Evolutionary conservation across 345 rosid species (phyloP), one percentile per base, ranked within the genome.

Genomic region (Geranium brycei): DNA sequence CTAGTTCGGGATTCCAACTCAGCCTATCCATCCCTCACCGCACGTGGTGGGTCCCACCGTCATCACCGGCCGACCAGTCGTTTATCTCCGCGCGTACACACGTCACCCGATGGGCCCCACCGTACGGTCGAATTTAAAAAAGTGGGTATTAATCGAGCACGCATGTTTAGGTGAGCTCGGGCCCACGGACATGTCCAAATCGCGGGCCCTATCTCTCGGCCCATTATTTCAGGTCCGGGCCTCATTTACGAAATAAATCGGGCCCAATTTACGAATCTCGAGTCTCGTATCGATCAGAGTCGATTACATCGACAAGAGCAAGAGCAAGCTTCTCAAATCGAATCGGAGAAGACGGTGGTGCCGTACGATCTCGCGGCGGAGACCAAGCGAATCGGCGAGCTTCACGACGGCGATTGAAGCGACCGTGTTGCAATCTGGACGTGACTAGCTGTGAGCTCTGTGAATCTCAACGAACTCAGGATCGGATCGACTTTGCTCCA

Each of bases 361-460:
- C 79, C 82, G 55, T 71, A 61, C 59, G 78, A 73, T 73, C 65
- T 82, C 28, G 63, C 75, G 12, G 68, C 63, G 10, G 76, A 72
- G 57, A 57, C 70, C 51, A 74, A 81, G 81, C 2, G 38, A 81
- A 59, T 63, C 77, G 17, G 78, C 71, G 5, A 72, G 69, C 15
- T 57, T 71, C 19, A 78, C 62, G 51, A 63, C 76, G 65, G 81
- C 76, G 14, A 79, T 73, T 0, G 79, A 77, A 11, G 81, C 81
- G 17, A 69, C 77, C n/a, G 62, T 16, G 35, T 75, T 75, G 1
- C 70, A 72, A 17, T 78, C 79, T 2, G 82, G 77, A 57, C 76
- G 80, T 1, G 80, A 74, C 73, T 64, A 78, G 78, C 0, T 82
- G 78, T 35, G 75, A 77, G 51, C 41, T 35, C 41, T 35, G 3